Percentiles rank a stretch among this genome's conserved stretches.
These are phyloP conservation scores for Cantharellus cinnabarinus DNA, from an alignment of 768 basidiomycete species.

Conservation along the genomic window DNA sequence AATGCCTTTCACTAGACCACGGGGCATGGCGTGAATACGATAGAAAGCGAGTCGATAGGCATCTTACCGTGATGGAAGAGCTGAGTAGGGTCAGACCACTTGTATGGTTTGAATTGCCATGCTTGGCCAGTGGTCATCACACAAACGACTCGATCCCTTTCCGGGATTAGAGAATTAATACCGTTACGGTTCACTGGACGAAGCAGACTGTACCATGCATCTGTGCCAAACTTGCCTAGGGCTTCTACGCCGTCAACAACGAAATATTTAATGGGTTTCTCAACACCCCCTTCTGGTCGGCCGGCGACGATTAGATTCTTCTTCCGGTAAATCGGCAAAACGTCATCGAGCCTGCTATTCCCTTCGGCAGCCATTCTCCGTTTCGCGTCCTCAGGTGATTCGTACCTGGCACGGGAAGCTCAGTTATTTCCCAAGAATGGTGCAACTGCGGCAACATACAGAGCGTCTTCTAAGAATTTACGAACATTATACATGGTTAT, in stretches of 20 bases:
- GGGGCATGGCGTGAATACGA: neutral
- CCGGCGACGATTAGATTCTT: slow-evolving; percentile 45
- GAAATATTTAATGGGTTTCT: slow-evolving; percentile 38
- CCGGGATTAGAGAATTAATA: neutral
- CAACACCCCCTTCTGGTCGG: slow-evolving; percentile 13
- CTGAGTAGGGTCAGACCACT: slow-evolving; percentile 84
- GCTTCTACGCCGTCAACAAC: slow-evolving; percentile 89
- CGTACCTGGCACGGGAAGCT: slow-evolving; percentile 28
- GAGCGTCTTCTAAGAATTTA: slow-evolving; percentile 75
- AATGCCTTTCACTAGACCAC: slow-evolving; percentile 65
- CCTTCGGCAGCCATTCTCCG: slow-evolving; percentile 35
- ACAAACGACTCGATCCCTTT: slow-evolving; percentile 74
- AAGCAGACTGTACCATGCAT: slow-evolving; percentile 40
- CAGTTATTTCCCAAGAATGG: neutral
- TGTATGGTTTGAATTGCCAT: slow-evolving; percentile 95
- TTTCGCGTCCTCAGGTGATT: slow-evolving; percentile 55
- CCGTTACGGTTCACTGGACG: neutral
- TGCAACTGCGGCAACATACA: slow-evolving; percentile 24
- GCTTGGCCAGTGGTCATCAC: slow-evolving; percentile 97
- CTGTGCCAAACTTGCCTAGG: slow-evolving; percentile 72
- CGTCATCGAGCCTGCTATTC: slow-evolving; percentile 55
- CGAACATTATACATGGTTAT: slow-evolving; percentile 98
- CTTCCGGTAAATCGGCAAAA: slow-evolving; percentile 73
- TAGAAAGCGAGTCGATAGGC: neutral
- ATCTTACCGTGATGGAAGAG: slow-evolving; percentile 80